phyloP scores from a whole-genome alignment of 768 basidiomycete species.

The Lyophyllum decastes region DNA sequence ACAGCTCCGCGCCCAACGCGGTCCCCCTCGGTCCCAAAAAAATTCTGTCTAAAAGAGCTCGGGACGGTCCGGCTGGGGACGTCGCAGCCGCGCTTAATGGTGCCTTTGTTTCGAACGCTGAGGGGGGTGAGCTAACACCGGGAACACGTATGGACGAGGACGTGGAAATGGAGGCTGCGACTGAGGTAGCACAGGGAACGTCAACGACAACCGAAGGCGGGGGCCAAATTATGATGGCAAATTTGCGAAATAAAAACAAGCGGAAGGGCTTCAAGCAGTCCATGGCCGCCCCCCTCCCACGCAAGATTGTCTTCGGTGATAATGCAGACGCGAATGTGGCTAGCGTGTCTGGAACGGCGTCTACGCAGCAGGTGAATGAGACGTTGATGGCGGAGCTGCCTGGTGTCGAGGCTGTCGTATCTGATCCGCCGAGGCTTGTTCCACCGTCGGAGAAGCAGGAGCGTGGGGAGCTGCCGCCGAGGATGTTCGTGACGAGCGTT shows the following conservation, averaged over 20 bases:
- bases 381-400: conserved; percentile 6
- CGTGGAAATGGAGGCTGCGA: conserved; percentile 6
- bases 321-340: neutral
- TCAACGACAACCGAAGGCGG: conserved; percentile 14
- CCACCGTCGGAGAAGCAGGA: conserved; percentile 66
- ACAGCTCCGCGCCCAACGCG: conserved; percentile 42
- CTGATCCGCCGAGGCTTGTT: conserved; percentile 39
- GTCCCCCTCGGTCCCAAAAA: conserved; percentile 38
- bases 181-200: neutral
- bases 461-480: conserved; percentile 50
- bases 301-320: conserved; percentile 56
- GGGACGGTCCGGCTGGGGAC: conserved; percentile 5
- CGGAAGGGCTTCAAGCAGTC: conserved; percentile 64
- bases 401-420: conserved; percentile 1
- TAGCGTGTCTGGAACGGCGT: neutral
- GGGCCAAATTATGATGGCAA: conserved; percentile 45
- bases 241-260: conserved; percentile 75
- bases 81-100: conserved; percentile 12
- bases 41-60: neutral
- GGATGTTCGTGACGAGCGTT: conserved; percentile 71
- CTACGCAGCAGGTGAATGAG: conserved; percentile 1
- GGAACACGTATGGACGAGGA: conserved; percentile 7
- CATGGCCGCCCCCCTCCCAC: conserved; percentile 39
- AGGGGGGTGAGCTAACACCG: neutral
- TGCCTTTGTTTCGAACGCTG: conserved; percentile 8